Evolutionary conservation across 2,329 filamentous ascomycete species (phyloP).

Genomic region (Xenosphaeropsis pyriputrescens): DNA sequence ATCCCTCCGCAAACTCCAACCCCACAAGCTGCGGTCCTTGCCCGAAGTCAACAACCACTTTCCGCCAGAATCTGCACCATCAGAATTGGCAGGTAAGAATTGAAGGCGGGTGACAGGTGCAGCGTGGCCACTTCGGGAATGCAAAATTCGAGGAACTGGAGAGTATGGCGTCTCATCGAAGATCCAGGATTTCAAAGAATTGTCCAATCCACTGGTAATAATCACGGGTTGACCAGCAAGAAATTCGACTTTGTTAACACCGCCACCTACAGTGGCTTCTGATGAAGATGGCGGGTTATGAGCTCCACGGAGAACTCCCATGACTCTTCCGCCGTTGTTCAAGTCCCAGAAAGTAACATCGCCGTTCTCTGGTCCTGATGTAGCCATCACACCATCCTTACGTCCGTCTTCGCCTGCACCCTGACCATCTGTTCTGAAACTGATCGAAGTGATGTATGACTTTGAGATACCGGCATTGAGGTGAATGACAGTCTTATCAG

Average conservation of each 20-base stretch:
- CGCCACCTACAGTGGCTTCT: slow-evolving; percentile 47
- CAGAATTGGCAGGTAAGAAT: slow-evolving; percentile 79
- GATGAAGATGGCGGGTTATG: slow-evolving; percentile 56
- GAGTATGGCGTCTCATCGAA: slow-evolving; percentile 89
- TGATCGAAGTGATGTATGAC: slow-evolving; percentile 62
- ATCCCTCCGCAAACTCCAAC: slow-evolving; percentile 86
- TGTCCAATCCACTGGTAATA: slow-evolving; percentile 81
- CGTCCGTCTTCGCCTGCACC: slow-evolving; percentile 81
- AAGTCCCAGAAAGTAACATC: slow-evolving; percentile 96
- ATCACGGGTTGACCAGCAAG: slow-evolving; percentile 79
- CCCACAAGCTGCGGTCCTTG: slow-evolving; percentile 84
- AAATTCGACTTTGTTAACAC: slow-evolving; percentile 81
- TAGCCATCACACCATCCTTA: slow-evolving; percentile 86
- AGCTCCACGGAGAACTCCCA: slow-evolving; percentile 74
- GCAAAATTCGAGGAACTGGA: slow-evolving; percentile 69
- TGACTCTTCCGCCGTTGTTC: slow-evolving; percentile 74
- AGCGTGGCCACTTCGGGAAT: slow-evolving; percentile 78
- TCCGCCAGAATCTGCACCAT: slow-evolving; percentile 74
- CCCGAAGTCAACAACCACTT: slow-evolving; percentile 93
- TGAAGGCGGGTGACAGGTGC: slow-evolving; percentile 69
- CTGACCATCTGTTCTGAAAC: slow-evolving; percentile 78
- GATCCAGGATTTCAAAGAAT: slow-evolving; percentile 91
- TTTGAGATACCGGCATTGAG: slow-evolving; percentile 52
- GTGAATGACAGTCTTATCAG: slow-evolving; percentile 57
- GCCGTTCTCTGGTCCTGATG: slow-evolving; percentile 61